Base-by-base conservation (phyloP, 805 yeast genomes). In the Cyberlindnera maritima region DNA sequence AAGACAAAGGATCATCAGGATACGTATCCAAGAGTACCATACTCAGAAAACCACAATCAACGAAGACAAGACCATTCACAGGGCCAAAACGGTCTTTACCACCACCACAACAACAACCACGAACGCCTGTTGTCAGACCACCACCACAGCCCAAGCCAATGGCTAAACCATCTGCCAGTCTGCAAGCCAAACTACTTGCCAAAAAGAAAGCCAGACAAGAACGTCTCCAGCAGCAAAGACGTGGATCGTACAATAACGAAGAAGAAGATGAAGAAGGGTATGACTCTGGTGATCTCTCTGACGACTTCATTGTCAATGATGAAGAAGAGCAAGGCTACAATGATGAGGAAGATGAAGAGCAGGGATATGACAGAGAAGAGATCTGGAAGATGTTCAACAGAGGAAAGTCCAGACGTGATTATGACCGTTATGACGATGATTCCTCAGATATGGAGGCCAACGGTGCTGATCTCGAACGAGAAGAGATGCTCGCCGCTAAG, bases 371-470 rank as follows among this genome's bases (percentile, higher is more conserved):
- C 56, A 69, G 92, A 37, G 90, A 86, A 53, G 96, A 90, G 64
- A 91, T 92, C 39, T 89, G 97, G 97, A 79, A 82, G 17, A 76
- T 92, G 65, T 86, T 91, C 64, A 83, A 81, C 59, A 74, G 78
- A 48, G 88, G 90, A 3, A 74, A 74, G 48, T 71, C 75, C 45
- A 70, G 88, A 38, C 56, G 69, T 0, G 65, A 72, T 36, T 74
- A 71, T 50, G 62, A 69, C 23, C 65, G 67, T 32, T 69, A 73
- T 43, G 72, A 74, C 44, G 80, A 77, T 46, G 77, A 74, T 45
- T 75, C 77, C 8, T 71, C 72, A 20, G 76, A 88, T 58, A 92
- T 94, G 97, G 98, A 92, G 62, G 97, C 97, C 3, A 85, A 94
- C 1, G 97, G 97, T 23, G 83, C 83, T 23, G 97, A 92, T 53